These are phyloP conservation scores for Panellus pusillus DNA, from an alignment of 768 basidiomycete species.

Conservation along the genomic window DNA sequence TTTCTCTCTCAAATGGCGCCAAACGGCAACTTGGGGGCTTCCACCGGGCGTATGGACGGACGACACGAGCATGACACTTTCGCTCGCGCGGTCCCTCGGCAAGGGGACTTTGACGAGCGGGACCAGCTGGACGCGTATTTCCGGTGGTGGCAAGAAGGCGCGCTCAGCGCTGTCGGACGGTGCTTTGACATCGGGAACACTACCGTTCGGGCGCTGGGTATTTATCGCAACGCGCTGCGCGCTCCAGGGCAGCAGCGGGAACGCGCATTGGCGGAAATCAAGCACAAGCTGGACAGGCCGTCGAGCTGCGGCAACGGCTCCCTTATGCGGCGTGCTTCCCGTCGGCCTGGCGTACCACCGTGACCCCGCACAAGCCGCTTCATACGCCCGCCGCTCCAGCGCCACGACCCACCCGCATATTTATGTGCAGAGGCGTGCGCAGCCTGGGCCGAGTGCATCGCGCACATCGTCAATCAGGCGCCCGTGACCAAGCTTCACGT, in stretches of 20 bases:
- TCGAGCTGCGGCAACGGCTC: slow-evolving; percentile 40
- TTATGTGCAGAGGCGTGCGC: slow-evolving; percentile 44
- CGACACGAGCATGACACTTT: slow-evolving; percentile 49
- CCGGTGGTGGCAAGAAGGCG: slow-evolving; percentile 33
- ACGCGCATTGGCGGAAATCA: slow-evolving; percentile 31
- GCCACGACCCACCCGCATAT: slow-evolving; percentile 42
- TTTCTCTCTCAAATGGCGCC: slow-evolving; percentile 37
- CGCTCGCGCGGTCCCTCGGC: slow-evolving; percentile 41
- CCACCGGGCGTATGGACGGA: slow-evolving; percentile 46
- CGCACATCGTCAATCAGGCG: slow-evolving; percentile 30
- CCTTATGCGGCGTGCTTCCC: slow-evolving; percentile 47
- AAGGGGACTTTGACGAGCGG: slow-evolving; percentile 34
- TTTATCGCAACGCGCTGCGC: slow-evolving; percentile 31
- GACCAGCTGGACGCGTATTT: slow-evolving; percentile 37
- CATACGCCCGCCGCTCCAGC: slow-evolving; percentile 40
- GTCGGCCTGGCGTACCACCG: slow-evolving; percentile 44
- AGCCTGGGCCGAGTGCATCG: slow-evolving; percentile 39
- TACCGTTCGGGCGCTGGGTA: slow-evolving; percentile 29
- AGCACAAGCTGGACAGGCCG: slow-evolving; percentile 26
- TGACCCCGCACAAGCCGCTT: slow-evolving; percentile 30
- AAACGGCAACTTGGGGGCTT: slow-evolving; percentile 32
- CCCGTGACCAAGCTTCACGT: slow-evolving; percentile 39
- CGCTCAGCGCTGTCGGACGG: slow-evolving; percentile 33
- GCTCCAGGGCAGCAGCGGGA: too few species aligned
- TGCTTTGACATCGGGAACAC: slow-evolving; percentile 45